Evolutionary conservation across 345 rosid species (phyloP).

Genomic region (Syzygium jambos): DNA sequence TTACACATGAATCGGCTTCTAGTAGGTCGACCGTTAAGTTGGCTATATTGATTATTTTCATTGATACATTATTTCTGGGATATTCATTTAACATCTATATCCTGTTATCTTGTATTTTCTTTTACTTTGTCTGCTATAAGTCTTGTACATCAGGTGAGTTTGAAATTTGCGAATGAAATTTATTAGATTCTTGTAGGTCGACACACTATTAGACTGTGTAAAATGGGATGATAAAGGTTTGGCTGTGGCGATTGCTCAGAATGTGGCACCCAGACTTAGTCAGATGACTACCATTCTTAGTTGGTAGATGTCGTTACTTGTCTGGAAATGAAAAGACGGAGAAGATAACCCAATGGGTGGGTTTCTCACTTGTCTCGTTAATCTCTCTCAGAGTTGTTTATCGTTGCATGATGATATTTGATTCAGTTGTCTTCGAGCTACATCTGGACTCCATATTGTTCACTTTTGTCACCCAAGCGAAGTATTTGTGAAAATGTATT

Average conservation of each 20-base stretch:
- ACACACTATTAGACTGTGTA: slow-evolving; percentile 31
- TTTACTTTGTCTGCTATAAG: not conserved
- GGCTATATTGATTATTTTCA: not conserved
- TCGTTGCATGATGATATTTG: slow-evolving; percentile 32
- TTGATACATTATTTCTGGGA: not conserved
- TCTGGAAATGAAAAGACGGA: slow-evolving; percentile 31
- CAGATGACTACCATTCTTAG: slow-evolving; percentile 19
- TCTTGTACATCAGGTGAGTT: not conserved
- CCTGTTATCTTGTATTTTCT: not conserved
- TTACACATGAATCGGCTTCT: not conserved
- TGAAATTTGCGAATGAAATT: not conserved
- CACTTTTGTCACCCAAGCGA: not conserved
- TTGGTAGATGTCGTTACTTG: slow-evolving; percentile 35
- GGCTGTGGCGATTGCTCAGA: slow-evolving; percentile 85
- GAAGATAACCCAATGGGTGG: slow-evolving; percentile 21
- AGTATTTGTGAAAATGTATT: not conserved
- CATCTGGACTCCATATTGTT: slow-evolving; percentile 37
- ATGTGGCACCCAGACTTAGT: slow-evolving; percentile 9
- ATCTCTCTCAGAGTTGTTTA: slow-evolving; percentile 30
- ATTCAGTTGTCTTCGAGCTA: slow-evolving; percentile 27
- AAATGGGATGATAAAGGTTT: slow-evolving; percentile 92
- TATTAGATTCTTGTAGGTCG: slow-evolving; percentile 35
- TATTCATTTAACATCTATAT: not conserved
- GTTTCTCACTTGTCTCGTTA: slow-evolving; percentile 24
- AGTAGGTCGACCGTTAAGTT: not conserved